Conservation (phyloP, 371 early-diverging fungal species). For the Zychaea mexicana region DNA sequence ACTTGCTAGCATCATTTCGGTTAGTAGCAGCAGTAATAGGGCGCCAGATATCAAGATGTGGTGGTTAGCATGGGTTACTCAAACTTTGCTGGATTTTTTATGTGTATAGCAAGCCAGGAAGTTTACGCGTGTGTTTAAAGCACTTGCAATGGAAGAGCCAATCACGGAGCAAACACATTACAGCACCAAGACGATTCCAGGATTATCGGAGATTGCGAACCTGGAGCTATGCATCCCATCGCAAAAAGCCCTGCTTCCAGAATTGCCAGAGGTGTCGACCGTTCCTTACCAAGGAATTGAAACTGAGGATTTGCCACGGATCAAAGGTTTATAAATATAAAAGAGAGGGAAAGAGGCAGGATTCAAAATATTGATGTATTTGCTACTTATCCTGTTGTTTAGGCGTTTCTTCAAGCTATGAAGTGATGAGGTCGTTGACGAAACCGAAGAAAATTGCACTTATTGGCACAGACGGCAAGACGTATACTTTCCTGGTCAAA, state of each 20-base stretch:
- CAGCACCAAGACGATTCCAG: constrained; percentile 9
- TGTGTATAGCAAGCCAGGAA: constrained; percentile 14
- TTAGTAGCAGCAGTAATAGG: too few species aligned
- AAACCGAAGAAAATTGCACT: constrained; percentile 88
- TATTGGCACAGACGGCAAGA: constrained; percentile 82
- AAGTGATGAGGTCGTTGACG: constrained; percentile 90
- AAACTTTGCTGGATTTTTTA: background rate
- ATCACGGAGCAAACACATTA: background rate
- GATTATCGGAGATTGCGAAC: constrained; percentile 11
- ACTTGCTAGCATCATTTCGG: too few species aligned
- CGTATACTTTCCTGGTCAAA: constrained; percentile 93
- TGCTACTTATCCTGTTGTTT: background rate
- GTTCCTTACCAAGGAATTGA: constrained; percentile 55
- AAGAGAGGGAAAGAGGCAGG: too few species aligned
- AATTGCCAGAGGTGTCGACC: constrained; percentile 45
- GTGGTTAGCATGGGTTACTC: background rate
- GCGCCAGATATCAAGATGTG: too few species aligned
- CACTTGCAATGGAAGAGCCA: constrained; percentile 19
- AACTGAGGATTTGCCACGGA: constrained; percentile 67
- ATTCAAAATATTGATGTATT: too few species aligned
- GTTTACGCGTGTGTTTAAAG: constrained; percentile 27
- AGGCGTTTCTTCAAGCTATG: constrained; percentile 76
- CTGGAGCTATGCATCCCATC: constrained; percentile 68
- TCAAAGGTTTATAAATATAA: constrained; percentile 44
- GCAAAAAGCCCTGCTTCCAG: constrained; percentile 65